Evolutionary conservation across 306 rosid genomes (phyloP).

Genomic region (Oxytropis ochrocephala): DNA sequence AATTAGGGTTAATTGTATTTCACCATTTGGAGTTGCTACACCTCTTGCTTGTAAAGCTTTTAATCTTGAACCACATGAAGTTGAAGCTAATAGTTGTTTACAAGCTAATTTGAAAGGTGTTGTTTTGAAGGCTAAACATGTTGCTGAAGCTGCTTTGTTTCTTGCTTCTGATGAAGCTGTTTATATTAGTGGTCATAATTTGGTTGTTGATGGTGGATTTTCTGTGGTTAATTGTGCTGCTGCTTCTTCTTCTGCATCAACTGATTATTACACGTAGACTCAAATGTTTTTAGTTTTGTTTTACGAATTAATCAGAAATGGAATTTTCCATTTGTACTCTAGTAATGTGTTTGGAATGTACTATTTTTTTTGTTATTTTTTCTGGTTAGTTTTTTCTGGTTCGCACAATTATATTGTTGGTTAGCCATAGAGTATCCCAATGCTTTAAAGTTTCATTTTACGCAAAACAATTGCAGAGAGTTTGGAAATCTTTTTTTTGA

Average conservation of each 20-base stretch:
- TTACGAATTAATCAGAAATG: neutral
- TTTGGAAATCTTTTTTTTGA: no score
- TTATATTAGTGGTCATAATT: conserved; percentile 73
- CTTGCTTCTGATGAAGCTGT: conserved; percentile 75
- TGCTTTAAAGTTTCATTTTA: no score
- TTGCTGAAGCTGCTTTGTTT: conserved; percentile 79
- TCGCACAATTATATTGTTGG: no score
- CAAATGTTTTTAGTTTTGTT: neutral
- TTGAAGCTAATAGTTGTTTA: conserved; percentile 36
- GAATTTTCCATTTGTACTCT: conserved; percentile 28
- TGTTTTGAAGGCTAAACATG: conserved; percentile 57
- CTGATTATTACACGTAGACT: neutral
- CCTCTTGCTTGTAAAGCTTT: conserved; percentile 55
- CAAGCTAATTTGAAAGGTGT: conserved; percentile 64
- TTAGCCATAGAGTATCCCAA: no score
- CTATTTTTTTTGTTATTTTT: neutral
- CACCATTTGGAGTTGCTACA: conserved; percentile 85
- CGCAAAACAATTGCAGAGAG: no score
- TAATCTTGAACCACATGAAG: conserved; percentile 38
- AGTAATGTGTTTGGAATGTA: conserved; percentile 23
- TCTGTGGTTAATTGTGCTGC: conserved; percentile 38
- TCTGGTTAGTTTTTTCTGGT: no score
- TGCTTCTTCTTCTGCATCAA: neutral
- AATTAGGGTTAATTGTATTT: conserved; percentile 71
- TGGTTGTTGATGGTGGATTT: conserved; percentile 83